Evolutionary conservation across 2,329 filamentous ascomycete genomes (phyloP), one percentile per base, ranked within the genome.

Genomic region (Scedosporium apiospermum): DNA sequence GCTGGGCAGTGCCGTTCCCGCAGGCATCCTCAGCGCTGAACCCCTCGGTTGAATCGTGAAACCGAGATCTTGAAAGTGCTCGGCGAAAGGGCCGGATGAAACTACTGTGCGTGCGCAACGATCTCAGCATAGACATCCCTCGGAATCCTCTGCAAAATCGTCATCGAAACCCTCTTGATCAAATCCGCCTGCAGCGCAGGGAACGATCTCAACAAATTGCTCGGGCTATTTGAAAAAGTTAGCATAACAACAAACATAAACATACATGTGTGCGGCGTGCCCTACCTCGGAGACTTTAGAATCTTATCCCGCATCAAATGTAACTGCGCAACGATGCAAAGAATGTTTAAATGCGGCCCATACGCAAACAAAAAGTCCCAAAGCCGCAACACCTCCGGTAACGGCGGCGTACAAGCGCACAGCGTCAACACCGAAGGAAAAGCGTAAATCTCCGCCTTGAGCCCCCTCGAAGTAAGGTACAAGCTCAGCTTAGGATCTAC

Each of bases 301-400:
- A 99, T 87, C 65, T 91, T 87, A 63, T 93, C 88, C 64, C 93
- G 82, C 76, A 97, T 91, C 69, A 96, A 84, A 58, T 97, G 88
- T 61, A 99, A 79, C 76, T 99, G 95, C 14, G 93, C 93, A 16
- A 98, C 95, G 66, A 99, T 97, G 73, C 95, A 98, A 23, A 99
- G 77, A 63, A 99, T 91, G 71, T 99, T 99, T 65, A 99, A 75
- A 73, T 99, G 95, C 42, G 92, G 88, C 0, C 95, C 95, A 68
- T 97, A 99, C 0, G 95, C 93, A 71, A 99, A 96, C 23, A 99
- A 76, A 69, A 99, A 99, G 73, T 99, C 95, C 95, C 95, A 99
- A 2, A 99, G 82, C 65, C 90, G 85, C 62, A 99, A 76, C 0
- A 99, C 95, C 75, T 99, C 93, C 0, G 93, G 93, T 62, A 99